Base-by-base conservation (phyloP, 352 stramenopile species). In the Plasmopara viticola region DNA sequence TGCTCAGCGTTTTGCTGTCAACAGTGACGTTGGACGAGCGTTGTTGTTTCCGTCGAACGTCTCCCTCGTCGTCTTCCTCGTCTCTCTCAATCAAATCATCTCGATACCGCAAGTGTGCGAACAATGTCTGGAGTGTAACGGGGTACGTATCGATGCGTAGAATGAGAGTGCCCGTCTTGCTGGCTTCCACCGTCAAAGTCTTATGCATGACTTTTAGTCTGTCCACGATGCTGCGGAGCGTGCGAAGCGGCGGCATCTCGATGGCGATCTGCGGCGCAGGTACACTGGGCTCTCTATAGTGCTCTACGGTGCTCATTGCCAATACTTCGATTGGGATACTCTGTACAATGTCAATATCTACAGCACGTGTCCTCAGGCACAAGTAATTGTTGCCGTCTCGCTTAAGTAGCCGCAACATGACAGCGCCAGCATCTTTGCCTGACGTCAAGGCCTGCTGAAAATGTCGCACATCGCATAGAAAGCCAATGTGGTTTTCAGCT, bases 311-410 rank as follows among this genome's bases (percentile, higher is more conserved):
- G 47, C 63, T 84, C 75, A 90, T 88, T 13, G 82, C 66, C 47
- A 93, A 46, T 56, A 93, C 77, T 31, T 86, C 64, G 53, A 93
- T 89, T 17, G 82, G 82, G 38, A 93, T 81, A 51, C 78, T 93
- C 64, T 93, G 82, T 35, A 90, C 72, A 38, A 93, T 90, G 54
- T 93, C 79, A 40, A 93, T 86, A 56, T 93, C 82, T 29, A 93
- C 78, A 0, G 82, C 80, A 14, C 79, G 59, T 0, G 78, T 89
- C 34, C 80, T 68, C 6, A 93, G 53, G 46, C 79, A 90, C 34
- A 93, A 60, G 48, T 87, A 89, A 44, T 82, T 88, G 52, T 56
- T 59, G 46, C 72, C 78, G 57, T 87, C 77, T 43, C 82, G 79
- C 58, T 90, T 90, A 47, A 93, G 74, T 49, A 93, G 65, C 9